Conservation (phyloP, 371 early-diverging fungal genomes). For the Rhizopus sp. region DNA sequence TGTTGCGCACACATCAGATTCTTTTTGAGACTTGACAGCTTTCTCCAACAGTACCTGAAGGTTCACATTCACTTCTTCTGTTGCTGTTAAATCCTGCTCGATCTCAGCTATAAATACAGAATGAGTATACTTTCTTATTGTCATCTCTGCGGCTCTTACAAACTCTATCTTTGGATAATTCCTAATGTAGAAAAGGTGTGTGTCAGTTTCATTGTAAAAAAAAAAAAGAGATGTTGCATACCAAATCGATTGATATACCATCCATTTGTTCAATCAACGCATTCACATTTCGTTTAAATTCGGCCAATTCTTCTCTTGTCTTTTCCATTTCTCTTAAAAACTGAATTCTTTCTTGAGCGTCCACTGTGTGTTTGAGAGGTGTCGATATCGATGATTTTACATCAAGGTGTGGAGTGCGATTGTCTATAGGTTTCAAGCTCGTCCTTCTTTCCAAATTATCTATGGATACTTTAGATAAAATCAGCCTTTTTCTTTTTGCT, state of each 20-base stretch:
- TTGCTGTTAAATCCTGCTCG: conserved; percentile 54
- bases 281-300: conserved; percentile 58
- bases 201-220: background rate
- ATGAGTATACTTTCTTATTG: background rate
- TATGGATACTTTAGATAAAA: no score
- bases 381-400: no score
- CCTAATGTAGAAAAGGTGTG: conserved; percentile 1
- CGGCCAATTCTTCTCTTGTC: conserved; percentile 52
- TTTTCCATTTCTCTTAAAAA: conserved; percentile 44
- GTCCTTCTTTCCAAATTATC: no score
- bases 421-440: no score
- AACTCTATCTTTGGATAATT: conserved; percentile 29
- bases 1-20: conserved; percentile 55
- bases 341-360: conserved; percentile 22
- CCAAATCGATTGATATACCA: conserved; percentile 57
- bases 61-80: conserved; percentile 67
- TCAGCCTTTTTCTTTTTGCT: no score
- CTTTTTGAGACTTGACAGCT: conserved; percentile 58
- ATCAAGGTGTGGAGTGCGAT: no score
- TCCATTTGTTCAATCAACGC: conserved; percentile 58
- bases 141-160: conserved; percentile 13
- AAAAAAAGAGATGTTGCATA: conserved; percentile 16
- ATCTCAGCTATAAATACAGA: conserved; percentile 28
- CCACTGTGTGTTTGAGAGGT: conserved; percentile 1
- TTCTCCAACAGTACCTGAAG: conserved; percentile 59